Evolutionary conservation across 768 basidiomycete genomes (phyloP), one percentile per base, ranked within the genome.

Genomic region (Obba rivulosa): DNA sequence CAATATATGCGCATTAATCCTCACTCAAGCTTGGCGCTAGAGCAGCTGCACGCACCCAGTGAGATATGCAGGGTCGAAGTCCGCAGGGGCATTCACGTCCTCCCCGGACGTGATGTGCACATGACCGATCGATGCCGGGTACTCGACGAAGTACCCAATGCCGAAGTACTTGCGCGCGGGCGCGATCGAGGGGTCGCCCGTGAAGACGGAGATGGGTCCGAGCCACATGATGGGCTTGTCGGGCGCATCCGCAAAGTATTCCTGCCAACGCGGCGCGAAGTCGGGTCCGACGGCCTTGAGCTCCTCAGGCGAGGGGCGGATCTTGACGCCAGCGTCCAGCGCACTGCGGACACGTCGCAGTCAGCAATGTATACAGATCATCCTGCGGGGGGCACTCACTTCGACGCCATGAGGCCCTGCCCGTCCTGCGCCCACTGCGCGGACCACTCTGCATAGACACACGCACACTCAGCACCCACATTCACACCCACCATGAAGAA

Each of bases 211-310:
- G 18, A 73, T 51, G 0, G 68, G 51, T 0, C 70, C 72, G 11
- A 80, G 57, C 38, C 72, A 66, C 50, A 76, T 55, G 3, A 79
- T 74, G 9, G 80, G 72, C 55, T 83, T 83, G 56, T 84, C 83
- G 0, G 76, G 74, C 2, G 67, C 69, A 22, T 67, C 62, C 21
- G 62, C 72, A 36, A 77, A 83, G 59, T 74, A 78, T 11, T 63
- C 58, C 7, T 71, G 62, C 82, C 81, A 83, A 36, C 70, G 63
- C 20, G 65, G 41, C 22, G 67, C 57, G 55, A 83, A 84, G 4
- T 59, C 69, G 8, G 76, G 69, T 0, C 71, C 70, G 31, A 84
- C 62, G n/a, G 67, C 67, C 41, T 71, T 65, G 20, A 81, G 66
- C 36, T 84, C 82, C 4, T 68, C 65, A 3, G 55, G 54, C 14